Evolutionary conservation across 805 yeast genomes (phyloP), one percentile per base, ranked within the genome.

Genomic region (Priceomyces melissophilus): DNA sequence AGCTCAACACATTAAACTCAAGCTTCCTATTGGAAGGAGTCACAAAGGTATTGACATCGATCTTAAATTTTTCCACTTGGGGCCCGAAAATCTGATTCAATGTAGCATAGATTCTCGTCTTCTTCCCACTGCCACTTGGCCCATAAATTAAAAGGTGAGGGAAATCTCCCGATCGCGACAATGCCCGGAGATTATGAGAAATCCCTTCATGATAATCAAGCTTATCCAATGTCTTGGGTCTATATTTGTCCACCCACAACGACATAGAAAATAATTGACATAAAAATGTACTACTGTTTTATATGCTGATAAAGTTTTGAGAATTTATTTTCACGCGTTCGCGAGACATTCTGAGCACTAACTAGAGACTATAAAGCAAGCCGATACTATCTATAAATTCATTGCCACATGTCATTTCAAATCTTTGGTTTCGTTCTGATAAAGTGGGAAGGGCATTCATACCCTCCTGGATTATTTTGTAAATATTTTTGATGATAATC

Each of bases 101-200:
- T 2, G 95, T 73, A 5, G 95, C 81, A 61, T 88, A 75, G 6
- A 89, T 85, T 48, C 99, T 77, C 8, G 99, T 93, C 69, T 93
- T 95, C 60, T 93, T 93, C 43, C 99, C 99, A 11, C 95, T 87
- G 3, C 99, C 99, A 29, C 89, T 81, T 1, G 99, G 98, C 0
- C 99, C 99, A 58, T 91, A 91, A 2, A 93, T 78, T 20, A 93
- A 67, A 35, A 93, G 63, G 67, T 93, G 99, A 2, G 99, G 99
- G 55, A 93, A 82, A 60, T 93, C 97, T 0, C 89, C 90, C 2
- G 87, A 76, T 0, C 75, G 60, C 35, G 76, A 72, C 31, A 84
- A 63, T 2, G 93, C 80, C 35, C 67, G 62, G 28, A 93, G 67
- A 43, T 84, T 76, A 29, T 68, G 60, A 0, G 96, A 79, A 23